phyloP scores from a whole-genome alignment of 1,284 basidiomycete genomes.

The Ceratobasidium sp. region DNA sequence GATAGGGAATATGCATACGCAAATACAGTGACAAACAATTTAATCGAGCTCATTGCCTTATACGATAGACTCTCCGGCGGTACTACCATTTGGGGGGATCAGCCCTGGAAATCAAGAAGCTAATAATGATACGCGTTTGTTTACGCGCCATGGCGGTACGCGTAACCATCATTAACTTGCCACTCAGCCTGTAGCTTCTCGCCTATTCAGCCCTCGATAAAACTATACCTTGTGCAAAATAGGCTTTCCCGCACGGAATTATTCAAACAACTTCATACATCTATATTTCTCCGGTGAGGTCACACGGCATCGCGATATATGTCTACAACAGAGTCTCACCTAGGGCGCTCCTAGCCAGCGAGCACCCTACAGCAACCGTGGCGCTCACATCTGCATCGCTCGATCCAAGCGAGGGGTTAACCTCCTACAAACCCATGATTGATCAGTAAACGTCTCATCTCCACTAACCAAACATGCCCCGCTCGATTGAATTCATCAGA shows the following conservation, averaged over 20 bases:
- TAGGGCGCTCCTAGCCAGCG: constrained; percentile 88
- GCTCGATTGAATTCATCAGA: not conserved
- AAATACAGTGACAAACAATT: no score
- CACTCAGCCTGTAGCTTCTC: not conserved
- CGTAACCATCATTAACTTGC: not conserved
- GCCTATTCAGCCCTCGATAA: not conserved
- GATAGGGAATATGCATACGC: no score
- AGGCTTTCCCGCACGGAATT: not conserved
- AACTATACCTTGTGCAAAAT: not conserved
- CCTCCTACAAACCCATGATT: constrained; percentile 69
- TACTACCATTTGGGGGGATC: no score
- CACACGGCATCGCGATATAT: not conserved
- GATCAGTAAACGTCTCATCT: constrained; percentile 7
- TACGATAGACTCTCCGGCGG: no score
- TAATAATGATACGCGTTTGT: no score
- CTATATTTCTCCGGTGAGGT: not conserved
- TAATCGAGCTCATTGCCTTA: no score
- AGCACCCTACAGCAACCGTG: constrained; percentile 95
- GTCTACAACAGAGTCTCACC: constrained; percentile 63
- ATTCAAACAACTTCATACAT: not conserved
- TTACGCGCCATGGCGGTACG: no score
- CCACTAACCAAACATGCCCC: not conserved
- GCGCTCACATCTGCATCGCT: constrained; percentile 74
- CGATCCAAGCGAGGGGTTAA: constrained; percentile 86
- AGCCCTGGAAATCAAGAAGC: no score